These are phyloP conservation scores for Trichoderma sp. DNA, from an alignment of 2,329 filamentous ascomycete genomes.

Conservation along the genomic window DNA sequence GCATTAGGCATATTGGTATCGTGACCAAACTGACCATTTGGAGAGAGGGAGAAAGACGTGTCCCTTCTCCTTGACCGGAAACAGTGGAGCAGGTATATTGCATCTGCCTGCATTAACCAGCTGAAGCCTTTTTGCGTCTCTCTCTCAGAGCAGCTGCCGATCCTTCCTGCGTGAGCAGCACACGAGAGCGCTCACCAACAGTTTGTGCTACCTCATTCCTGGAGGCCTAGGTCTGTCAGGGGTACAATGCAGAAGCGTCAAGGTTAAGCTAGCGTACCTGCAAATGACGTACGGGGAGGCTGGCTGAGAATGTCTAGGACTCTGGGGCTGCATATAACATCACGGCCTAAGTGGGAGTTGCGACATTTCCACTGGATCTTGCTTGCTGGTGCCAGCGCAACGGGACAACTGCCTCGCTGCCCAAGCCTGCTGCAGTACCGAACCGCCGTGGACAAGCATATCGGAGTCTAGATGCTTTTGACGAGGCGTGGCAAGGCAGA, in stretches of 20 bases:
- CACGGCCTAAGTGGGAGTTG: constrained; percentile 10
- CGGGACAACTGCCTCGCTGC: constrained; percentile 8
- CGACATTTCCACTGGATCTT: background rate
- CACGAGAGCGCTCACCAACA: constrained; percentile 6
- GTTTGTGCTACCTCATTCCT: constrained; percentile 25
- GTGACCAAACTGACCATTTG: constrained; percentile 20
- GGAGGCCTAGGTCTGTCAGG: constrained; percentile 24
- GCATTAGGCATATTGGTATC: constrained; percentile 27
- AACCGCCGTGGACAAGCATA: constrained; percentile 1
- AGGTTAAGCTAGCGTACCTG: constrained; percentile 19
- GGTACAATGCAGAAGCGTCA: constrained; percentile 21
- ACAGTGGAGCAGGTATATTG: constrained; percentile 11
- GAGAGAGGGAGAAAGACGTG: constrained; percentile 14
- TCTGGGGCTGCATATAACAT: constrained; percentile 17
- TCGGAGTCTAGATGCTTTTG: constrained; percentile 11
- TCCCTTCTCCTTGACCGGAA: constrained; percentile 5
- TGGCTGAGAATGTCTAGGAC: constrained; percentile 1
- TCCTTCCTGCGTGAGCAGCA: constrained; percentile 17
- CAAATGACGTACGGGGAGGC: constrained; percentile 17
- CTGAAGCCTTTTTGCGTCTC: constrained; percentile 1
- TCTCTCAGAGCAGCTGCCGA: background rate
- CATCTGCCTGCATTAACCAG: constrained; percentile 8
- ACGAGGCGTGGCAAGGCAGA: constrained; percentile 2
- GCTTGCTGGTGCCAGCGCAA: constrained; percentile 13
- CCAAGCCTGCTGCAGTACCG: constrained; percentile 10